Evolutionary conservation across 352 stramenopile species (phyloP), one percentile per base, ranked within the genome.

Genomic region (Globisporangium sylvaticum): DNA sequence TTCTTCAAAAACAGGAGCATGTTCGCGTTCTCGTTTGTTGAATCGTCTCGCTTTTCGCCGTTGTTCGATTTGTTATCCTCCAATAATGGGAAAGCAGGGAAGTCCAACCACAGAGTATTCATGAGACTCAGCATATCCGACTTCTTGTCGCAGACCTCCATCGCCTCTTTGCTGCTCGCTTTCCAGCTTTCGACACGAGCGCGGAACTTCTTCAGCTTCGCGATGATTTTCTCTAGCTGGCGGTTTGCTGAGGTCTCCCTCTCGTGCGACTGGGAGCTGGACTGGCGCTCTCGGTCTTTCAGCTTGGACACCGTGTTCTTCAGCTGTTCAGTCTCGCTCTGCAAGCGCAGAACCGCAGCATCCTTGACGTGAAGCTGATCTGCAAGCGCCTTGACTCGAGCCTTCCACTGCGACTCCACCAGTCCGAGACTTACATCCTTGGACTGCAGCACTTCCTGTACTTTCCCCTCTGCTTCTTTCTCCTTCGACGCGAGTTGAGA

Each of bases 1-100:
- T 87, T 89, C 55, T 86, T 89, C 12, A 93, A 64, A 20, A 90
- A 88, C 9, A 69, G 15, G 22, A 91, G 54, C 27, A 70, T 68
- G 25, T 84, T 77, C 12, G 68, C 39, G 27, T 44, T 57, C 48
- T 72, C 65, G 7, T 44, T 57, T 18, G 66, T 15, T 7, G 6
- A 12, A 10, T 68, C 66, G 15, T 73, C 64, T 18, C 24, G 31
- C 37, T 58, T 31, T 64, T 64, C 20, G 10, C 48, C 31, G 20
- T 22, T 24, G 6, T n/a, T 59, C 24, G 32, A 15, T 4, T 44
- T 34, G 52, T 8, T 24, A 24, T 65, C 34, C 3, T 67, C 60
- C 14, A 31, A 53, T 24, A 68, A 42, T 37, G 72, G 59, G 67
- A 90, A 83, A 6, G 70, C 64, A 12, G 83, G 83, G 57, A 91